These are phyloP conservation scores for Coemansia sp. DNA, from an alignment of 192 early-diverging fungal species.

Conservation along the genomic window DNA sequence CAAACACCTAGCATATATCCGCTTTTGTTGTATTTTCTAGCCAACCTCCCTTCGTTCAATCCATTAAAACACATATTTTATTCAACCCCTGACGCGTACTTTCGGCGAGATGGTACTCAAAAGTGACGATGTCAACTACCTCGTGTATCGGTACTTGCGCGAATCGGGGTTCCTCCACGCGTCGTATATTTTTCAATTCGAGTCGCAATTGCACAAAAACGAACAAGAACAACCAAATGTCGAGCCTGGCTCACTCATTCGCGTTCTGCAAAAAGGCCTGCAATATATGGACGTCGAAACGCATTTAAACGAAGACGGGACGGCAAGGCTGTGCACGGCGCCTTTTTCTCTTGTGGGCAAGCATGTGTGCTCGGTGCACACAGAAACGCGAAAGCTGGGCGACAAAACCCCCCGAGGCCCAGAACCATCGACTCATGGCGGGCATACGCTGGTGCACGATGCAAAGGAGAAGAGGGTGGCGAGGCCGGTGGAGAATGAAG, in stretches of 20 bases:
- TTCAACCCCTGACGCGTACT: neutral
- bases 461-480: constrained; percentile 13
- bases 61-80: too few species aligned
- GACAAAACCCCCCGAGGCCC: constrained; percentile 6
- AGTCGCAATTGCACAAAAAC: constrained; percentile 70
- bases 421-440: constrained; percentile 19
- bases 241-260: constrained; percentile 78
- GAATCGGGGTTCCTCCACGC: constrained; percentile 89
- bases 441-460: constrained; percentile 45
- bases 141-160: constrained; percentile 81
- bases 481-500: constrained; percentile 1
- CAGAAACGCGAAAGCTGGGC: neutral
- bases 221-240: constrained; percentile 59
- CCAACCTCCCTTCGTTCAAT: too few species aligned
- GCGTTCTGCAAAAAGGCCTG: constrained; percentile 86
- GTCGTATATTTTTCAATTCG: constrained; percentile 80
- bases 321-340: constrained; percentile 48
- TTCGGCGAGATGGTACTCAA: constrained; percentile 62
- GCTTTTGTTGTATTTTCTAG: too few species aligned
- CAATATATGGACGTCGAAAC: constrained; percentile 88
- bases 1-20: too few species aligned
- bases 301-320: constrained; percentile 86
- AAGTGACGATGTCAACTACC: constrained; percentile 84
- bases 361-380: constrained; percentile 43
- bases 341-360: constrained; percentile 49